Evolutionary conservation across 2,329 filamentous ascomycete species (phyloP).

Genomic region (Sarocladiaceae sp.): DNA sequence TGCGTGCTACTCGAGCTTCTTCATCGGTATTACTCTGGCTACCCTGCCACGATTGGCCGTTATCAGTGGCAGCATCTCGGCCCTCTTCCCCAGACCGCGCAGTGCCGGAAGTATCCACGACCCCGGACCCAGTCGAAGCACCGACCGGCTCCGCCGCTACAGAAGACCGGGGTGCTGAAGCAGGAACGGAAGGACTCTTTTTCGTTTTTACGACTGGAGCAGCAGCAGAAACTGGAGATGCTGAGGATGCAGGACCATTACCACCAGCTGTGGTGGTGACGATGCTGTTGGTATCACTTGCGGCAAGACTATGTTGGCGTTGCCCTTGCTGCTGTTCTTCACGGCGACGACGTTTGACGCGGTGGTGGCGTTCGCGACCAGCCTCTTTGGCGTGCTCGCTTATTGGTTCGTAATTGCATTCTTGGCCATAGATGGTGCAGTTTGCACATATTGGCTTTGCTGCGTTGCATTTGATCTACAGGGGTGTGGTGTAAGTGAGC

Average conservation of each 20-base stretch:
- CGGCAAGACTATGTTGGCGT: not conserved
- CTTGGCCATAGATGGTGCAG: slow-evolving; percentile 39
- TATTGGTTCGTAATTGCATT: slow-evolving; percentile 36
- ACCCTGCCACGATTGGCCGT: slow-evolving; percentile 6
- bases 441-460: slow-evolving; percentile 40
- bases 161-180: too few species aligned
- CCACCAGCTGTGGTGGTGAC: not conserved
- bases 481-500: slow-evolving; percentile 4
- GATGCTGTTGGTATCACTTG: slow-evolving; percentile 19
- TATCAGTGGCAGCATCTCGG: not conserved
- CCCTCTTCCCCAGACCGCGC: not conserved
- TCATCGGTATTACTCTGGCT: slow-evolving; percentile 6
- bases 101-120: not conserved
- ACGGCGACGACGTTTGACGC: slow-evolving; percentile 8
- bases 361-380: slow-evolving; percentile 12
- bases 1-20: slow-evolving; percentile 26
- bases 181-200: not conserved
- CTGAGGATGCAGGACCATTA: not conserved
- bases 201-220: too few species aligned
- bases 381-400: slow-evolving; percentile 20
- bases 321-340: slow-evolving; percentile 9
- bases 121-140: not conserved
- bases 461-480: slow-evolving; percentile 46
- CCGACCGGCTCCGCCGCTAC: not conserved
- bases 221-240: not conserved